These are phyloP conservation scores for Ilex asprella DNA, from an alignment of 257 asterid species.

Conservation along the genomic window DNA sequence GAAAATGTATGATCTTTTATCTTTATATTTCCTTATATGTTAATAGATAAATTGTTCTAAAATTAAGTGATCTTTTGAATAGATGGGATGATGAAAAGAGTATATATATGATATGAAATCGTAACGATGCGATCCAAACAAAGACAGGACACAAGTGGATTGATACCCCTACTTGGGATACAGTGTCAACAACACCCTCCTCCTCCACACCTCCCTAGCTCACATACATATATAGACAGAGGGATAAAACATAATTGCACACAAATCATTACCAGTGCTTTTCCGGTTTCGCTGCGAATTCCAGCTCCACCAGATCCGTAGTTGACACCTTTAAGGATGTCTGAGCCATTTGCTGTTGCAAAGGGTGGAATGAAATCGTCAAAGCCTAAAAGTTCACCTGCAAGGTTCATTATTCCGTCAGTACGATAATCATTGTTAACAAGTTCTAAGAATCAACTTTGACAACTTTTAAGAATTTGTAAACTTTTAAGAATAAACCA, in stretches of 20 bases:
- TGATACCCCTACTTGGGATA: not conserved
- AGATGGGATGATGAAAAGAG: too few species aligned
- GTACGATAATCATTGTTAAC: too few species aligned
- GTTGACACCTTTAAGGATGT: conserved; percentile 39
- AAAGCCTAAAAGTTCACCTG: conserved; percentile 35
- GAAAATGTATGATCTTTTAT: too few species aligned
- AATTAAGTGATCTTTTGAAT: too few species aligned
- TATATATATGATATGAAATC: too few species aligned
- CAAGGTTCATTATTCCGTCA: not conserved
- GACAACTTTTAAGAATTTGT: too few species aligned
- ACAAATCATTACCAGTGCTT: conserved; percentile 13
- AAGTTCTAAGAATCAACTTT: too few species aligned
- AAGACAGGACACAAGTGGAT: too few species aligned
- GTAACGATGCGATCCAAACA: not conserved
- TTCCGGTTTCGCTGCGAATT: conserved; percentile 41
- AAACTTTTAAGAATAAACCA: too few species aligned
- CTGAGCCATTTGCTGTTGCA: conserved; percentile 22
- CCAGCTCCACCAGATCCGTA: conserved; percentile 69
- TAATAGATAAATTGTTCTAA: too few species aligned
- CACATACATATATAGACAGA: too few species aligned
- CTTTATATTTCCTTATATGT: not conserved
- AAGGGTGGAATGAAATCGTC: conserved; percentile 29
- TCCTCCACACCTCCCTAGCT: not conserved
- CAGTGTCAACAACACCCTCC: not conserved
- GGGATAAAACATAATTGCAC: too few species aligned